phyloP scores from a whole-genome alignment of 1,284 basidiomycete species.

The Fomitopsis pinicola region DNA sequence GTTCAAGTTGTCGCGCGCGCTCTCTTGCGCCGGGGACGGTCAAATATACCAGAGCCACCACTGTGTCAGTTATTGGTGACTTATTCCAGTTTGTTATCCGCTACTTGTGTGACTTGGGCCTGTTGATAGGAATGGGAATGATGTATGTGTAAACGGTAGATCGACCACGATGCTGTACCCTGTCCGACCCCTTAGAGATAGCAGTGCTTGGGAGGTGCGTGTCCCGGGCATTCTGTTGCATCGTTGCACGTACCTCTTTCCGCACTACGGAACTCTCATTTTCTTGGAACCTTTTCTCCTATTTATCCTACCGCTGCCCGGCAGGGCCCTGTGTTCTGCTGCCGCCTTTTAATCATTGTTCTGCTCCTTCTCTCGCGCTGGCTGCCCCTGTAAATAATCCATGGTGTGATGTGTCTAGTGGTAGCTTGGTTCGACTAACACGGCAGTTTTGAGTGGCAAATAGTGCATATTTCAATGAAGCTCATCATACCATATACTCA shows the following conservation, averaged over 20 bases:
- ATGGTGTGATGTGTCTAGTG: background rate
- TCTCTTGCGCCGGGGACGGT: background rate
- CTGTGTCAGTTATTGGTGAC: slow-evolving; percentile 1
- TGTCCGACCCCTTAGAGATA: background rate
- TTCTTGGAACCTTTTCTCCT: background rate
- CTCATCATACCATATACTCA: too few species aligned
- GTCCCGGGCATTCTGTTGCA: background rate
- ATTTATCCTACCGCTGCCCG: background rate
- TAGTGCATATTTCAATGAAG: too few species aligned
- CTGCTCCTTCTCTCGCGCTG: background rate
- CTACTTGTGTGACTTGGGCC: background rate
- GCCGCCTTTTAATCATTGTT: background rate
- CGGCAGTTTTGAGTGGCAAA: too few species aligned
- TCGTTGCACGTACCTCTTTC: background rate
- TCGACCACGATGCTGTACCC: background rate
- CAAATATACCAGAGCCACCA: background rate
- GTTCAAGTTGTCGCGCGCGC: background rate
- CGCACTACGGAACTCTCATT: background rate
- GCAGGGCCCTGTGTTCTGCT: background rate
- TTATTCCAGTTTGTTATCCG: background rate
- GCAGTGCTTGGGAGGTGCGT: slow-evolving; percentile 1
- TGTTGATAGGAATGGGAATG: background rate
- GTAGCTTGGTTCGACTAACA: background rate
- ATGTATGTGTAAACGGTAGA: slow-evolving; percentile 4
- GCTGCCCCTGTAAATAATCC: background rate